Evolutionary conservation across 2,329 filamentous ascomycete species (phyloP), one percentile per base, ranked within the genome.

Genomic region (Hypocrella siamensis): DNA sequence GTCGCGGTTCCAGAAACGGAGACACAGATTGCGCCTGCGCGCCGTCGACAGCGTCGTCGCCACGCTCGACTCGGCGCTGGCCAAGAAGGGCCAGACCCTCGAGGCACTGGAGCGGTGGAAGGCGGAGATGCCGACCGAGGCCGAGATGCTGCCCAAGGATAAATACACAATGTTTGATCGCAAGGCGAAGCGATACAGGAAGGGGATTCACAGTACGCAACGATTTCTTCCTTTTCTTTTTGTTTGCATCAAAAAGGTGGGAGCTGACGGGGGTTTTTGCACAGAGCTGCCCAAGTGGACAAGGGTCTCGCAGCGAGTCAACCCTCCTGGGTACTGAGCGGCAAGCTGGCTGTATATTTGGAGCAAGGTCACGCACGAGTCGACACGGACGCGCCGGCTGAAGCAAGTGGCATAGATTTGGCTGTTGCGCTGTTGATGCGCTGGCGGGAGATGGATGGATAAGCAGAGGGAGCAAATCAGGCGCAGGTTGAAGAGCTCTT

Each of bases 161-260:
- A 98, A 98, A 62, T 98, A 98, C 62, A 93, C 84, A 18, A 79
- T 98, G 48, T 98, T 96, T 58, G 88, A 93, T 58, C 77, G 86
- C 46, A 94, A 96, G 59, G 85, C 81, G 54, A 93, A 86, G 74
- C 77, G 73, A 46, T 98, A 96, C 57, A 70, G 90, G 53, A 98
- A 98, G 73, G 83, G 85, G 34, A 86, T 98, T 55, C 88, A 96
- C 61, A 96, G 86, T 93, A 69, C 46, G 84, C 11, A 17, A 6
- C 25, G 74, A n/a, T n/a, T n/a, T 35, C 11, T 21, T 9, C 11
- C 19, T n/a, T 24, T 4, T 30, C 17, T 30, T 29, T 10, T 17
- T 9, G 15, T 11, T 7, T 25, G 15, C 26, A 9, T 22, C n/a
- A n/a, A n/a, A n/a, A n/a, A n/a, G n/a, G n/a, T n/a, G n/a, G n/a